phyloP scores from a whole-genome alignment of 192 early-diverging fungal species.

The Cetraspora pellucida region DNA sequence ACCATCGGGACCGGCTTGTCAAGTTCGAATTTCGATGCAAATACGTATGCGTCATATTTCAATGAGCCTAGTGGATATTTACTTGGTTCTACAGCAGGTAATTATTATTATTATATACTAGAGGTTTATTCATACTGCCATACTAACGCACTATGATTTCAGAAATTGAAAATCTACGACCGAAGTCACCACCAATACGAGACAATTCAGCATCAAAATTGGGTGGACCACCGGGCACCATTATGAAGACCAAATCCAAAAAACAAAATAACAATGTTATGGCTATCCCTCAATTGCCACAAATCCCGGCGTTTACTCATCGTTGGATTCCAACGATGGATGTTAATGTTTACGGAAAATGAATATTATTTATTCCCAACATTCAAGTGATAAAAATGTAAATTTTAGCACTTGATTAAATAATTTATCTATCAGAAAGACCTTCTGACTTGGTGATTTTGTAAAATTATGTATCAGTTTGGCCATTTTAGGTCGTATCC shows the following conservation, averaged over 20 bases:
- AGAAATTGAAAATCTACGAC: constrained; percentile 57
- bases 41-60: constrained; percentile 43
- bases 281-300: neutral
- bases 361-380: neutral
- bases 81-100: constrained; percentile 41
- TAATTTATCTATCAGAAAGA: too few relatives aligned
- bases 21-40: constrained; percentile 51
- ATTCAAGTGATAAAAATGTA: too few relatives aligned
- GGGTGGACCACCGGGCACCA: neutral
- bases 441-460: too few relatives aligned
- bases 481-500: too few relatives aligned
- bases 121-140: neutral
- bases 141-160: neutral
- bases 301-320: constrained; percentile 25
- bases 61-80: constrained; percentile 37
- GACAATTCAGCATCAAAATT: constrained; percentile 33
- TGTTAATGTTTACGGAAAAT: constrained; percentile 17
- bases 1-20: constrained; percentile 54
- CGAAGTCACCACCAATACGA: constrained; percentile 57
- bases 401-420: too few relatives aligned
- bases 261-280: neutral
- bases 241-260: constrained; percentile 20
- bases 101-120: neutral
- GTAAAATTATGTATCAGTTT: too few relatives aligned
- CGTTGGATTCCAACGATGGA: constrained; percentile 21